Evolutionary conservation across 2,329 filamentous ascomycete species (phyloP).

Genomic region (Aureobasidium sp.): DNA sequence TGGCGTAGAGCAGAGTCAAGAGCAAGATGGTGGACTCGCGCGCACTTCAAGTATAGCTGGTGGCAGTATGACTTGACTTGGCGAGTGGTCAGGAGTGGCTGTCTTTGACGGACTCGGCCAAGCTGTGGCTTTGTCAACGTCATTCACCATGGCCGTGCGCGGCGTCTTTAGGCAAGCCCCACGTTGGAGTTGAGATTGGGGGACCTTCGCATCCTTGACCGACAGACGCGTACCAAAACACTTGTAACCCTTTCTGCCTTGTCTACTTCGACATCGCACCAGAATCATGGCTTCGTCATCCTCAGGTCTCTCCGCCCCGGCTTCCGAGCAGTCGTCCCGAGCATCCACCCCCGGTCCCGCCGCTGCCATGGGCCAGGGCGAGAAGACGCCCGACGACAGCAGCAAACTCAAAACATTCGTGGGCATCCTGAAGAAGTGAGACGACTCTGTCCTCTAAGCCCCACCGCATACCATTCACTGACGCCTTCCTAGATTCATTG

Average conservation of each 20-base stretch:
- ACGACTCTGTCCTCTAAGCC: slow-evolving; percentile 15
- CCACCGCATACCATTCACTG: neutral
- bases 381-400: slow-evolving; percentile 65
- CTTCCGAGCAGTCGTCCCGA: slow-evolving; percentile 12
- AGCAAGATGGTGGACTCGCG: neutral
- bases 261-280: neutral
- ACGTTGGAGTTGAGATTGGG: neutral
- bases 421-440: slow-evolving; percentile 79
- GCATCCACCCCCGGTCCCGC: slow-evolving; percentile 8
- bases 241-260: slow-evolving; percentile 4
- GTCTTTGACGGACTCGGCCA: neutral
- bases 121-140: neutral
- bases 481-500: slow-evolving; percentile 66
- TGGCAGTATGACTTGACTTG: neutral
- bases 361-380: slow-evolving; percentile 37
- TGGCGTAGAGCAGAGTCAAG: neutral
- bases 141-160: neutral
- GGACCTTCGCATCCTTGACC: neutral
- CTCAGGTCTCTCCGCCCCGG: slow-evolving; percentile 2
- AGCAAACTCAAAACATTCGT: slow-evolving; percentile 88
- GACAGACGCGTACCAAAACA: neutral
- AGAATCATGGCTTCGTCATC: slow-evolving; percentile 12
- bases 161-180: neutral
- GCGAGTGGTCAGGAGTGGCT: neutral
- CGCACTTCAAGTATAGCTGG: neutral